Evolutionary conservation across 495 filamentous ascomycete genomes (phyloP).

Genomic region (Lophiotrema nucula): DNA sequence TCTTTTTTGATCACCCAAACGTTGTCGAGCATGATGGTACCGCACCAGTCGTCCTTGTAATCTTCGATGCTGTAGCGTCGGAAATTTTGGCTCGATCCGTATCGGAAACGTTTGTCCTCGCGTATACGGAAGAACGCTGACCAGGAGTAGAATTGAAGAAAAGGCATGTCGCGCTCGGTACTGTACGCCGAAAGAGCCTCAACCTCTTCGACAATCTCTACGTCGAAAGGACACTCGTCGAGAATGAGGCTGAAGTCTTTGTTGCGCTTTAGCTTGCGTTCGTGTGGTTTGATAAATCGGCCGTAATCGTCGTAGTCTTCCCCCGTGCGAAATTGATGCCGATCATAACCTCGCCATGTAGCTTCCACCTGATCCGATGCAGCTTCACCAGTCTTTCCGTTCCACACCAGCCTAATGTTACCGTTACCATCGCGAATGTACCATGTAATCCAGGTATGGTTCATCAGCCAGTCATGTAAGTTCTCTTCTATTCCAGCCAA

Average conservation of each 20-base stretch:
- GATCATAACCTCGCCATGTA: background rate
- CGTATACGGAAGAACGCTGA: slow-evolving; percentile 20
- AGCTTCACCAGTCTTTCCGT: background rate
- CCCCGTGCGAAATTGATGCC: background rate
- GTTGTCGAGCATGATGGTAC: slow-evolving; percentile 28
- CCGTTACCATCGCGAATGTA: slow-evolving; percentile 40
- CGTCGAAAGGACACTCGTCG: slow-evolving; percentile 5
- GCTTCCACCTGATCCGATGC: background rate
- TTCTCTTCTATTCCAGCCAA: slow-evolving; percentile 33
- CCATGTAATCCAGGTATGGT: slow-evolving; percentile 45
- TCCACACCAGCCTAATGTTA: slow-evolving; percentile 35
- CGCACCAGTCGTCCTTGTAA: slow-evolving; percentile 31
- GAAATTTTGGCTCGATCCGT: background rate
- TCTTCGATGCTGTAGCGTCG: slow-evolving; percentile 27
- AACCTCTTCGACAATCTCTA: background rate
- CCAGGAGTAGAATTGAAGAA: slow-evolving; percentile 38
- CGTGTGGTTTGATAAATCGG: slow-evolving; percentile 4
- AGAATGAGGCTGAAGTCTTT: slow-evolving; percentile 6
- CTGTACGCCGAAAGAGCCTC: background rate
- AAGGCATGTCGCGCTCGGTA: slow-evolving; percentile 3
- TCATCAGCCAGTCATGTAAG: slow-evolving; percentile 39
- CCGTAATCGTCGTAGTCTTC: slow-evolving; percentile 11
- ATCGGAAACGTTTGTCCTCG: background rate
- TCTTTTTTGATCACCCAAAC: slow-evolving; percentile 17
- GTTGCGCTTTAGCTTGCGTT: background rate